Evolutionary conservation across 2,329 filamentous ascomycete species (phyloP), one percentile per base, ranked within the genome.

Genomic region (Cladophialophora yegresii): DNA sequence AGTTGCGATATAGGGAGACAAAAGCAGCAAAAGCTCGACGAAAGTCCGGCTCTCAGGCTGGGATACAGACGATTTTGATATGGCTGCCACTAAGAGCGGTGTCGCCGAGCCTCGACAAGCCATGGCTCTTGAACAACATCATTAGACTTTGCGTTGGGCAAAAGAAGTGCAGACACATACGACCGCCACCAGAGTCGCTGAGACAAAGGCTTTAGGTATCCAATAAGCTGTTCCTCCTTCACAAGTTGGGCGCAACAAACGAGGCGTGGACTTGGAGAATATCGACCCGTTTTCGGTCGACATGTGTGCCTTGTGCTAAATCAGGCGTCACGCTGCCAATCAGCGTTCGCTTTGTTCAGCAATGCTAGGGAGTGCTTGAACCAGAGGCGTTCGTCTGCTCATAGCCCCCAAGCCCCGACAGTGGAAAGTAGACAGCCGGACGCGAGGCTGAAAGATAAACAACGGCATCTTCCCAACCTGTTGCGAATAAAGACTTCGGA

Each of bases 231-330:
- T 10, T 36, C 26, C 32, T 40, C 30, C 22, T 16, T 22, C 32
- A 53, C 12, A 36, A 40, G 4, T 43, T 9, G 57, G 57, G 57
- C 57, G 57, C 57, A 53, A 7, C 26, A 51, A 53, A 47, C 45
- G 47, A 58, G 57, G 47, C 57, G 57, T 51, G 10, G 9, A 43
- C 22, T 9, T 43, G 22, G 43, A 43, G 20, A 58, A 23, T 20
- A 16, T 33, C 36, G 28, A 49, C 36, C 45, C 43, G 26, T 26
- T 30, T 59, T n/a, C 10, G 49, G 57, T 30, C 22, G 47, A 22
- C 28, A 20, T 50, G 47, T 51, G 23, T 51, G 57, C 47, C 47
- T 59, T 53, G 57, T 33, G 30, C 57, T 59, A 53, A 50, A 40
- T 43, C 57, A 30, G 12, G 28, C 6, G 30, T 16, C n/a, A n/a